Percentiles rank a stretch among this genome's conserved stretches.
Evolutionary conservation across 768 basidiomycete genomes (phyloP).

Genomic region (Arthromyces matolae): DNA sequence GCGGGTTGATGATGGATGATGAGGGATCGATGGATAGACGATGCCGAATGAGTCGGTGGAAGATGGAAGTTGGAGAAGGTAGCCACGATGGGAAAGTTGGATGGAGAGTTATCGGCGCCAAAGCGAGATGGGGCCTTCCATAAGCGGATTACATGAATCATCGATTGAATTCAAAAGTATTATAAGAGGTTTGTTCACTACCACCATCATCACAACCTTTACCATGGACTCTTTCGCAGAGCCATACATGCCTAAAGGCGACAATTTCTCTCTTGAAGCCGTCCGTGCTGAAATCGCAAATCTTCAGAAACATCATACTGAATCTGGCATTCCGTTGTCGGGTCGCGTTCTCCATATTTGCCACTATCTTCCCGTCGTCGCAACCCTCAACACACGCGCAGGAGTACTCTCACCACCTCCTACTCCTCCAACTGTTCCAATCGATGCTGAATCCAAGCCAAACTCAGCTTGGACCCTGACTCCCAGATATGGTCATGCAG

Average conservation of each 20-base stretch:
- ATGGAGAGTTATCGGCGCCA: slow-evolving; percentile 4
- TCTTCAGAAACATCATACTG: slow-evolving; percentile 72
- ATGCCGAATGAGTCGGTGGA: too few species aligned
- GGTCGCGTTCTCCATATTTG: slow-evolving; percentile 91
- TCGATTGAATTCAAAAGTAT: slow-evolving; percentile 1
- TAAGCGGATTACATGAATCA: slow-evolving; percentile 5
- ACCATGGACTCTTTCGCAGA: slow-evolving; percentile 72
- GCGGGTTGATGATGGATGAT: too few species aligned
- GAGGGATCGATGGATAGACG: too few species aligned
- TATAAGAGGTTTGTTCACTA: slow-evolving; percentile 4
- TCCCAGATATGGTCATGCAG: slow-evolving; percentile 85
- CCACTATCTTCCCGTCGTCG: slow-evolving; percentile 82
- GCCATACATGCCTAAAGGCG: slow-evolving; percentile 60
- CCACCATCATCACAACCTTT: not conserved
- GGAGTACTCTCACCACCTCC: slow-evolving; percentile 71
- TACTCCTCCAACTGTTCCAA: slow-evolving; percentile 62
- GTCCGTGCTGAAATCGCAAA: slow-evolving; percentile 68
- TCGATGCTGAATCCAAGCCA: slow-evolving; percentile 26
- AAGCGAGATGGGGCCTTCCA: slow-evolving; percentile 5
- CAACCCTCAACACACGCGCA: slow-evolving; percentile 49
- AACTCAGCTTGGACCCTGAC: slow-evolving; percentile 64
- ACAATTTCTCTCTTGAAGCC: slow-evolving; percentile 65
- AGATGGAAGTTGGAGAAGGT: not conserved
- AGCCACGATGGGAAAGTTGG: not conserved
- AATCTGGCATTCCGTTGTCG: too few species aligned